A percentile compares a stretch with the other conserved stretches of the same genome.
Evolutionary conservation across 108 stramenopile species (phyloP).

Genomic region (Skeletonema costatum): DNA sequence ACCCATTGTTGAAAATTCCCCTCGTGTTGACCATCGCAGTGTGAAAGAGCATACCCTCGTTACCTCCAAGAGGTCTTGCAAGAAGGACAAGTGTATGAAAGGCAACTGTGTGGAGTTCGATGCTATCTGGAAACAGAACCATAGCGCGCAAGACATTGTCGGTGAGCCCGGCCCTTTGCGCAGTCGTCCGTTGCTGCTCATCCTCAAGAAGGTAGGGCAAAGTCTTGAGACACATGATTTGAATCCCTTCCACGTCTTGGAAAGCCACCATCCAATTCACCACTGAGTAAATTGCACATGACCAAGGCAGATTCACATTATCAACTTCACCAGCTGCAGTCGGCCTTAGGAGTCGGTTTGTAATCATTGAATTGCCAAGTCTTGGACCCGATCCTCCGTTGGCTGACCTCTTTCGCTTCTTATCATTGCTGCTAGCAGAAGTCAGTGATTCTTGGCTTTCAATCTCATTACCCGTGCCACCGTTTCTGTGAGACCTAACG

Average conservation of each 20-base stretch:
- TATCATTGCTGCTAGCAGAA: conserved; percentile 13
- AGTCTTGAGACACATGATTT: conserved; percentile 82
- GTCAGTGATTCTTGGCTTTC: conserved; percentile 26
- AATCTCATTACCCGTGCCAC: conserved; percentile 19
- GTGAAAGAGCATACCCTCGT: conserved; percentile 93
- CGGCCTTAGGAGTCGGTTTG: conserved; percentile 68
- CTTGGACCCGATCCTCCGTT: conserved; percentile 27
- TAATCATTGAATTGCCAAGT: conserved; percentile 71
- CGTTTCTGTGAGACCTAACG: conserved; percentile 16
- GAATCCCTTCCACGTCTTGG: conserved; percentile 86
- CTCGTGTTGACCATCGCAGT: conserved; percentile 75
- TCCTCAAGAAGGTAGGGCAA: conserved; percentile 78
- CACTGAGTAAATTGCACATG: conserved; percentile 86
- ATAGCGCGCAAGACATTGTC: conserved; percentile 82
- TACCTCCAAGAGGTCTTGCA: conserved; percentile 88
- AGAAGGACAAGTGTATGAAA: conserved; percentile 92
- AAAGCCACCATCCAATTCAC: conserved; percentile 92
- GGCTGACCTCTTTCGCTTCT: conserved; percentile 21
- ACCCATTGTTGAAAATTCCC: conserved; percentile 59
- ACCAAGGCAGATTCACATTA: conserved; percentile 73
- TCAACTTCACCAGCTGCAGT: conserved; percentile 57
- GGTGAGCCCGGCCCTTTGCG: conserved; percentile 76
- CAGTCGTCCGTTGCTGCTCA: conserved; percentile 74
- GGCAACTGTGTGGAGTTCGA: conserved; percentile 78
- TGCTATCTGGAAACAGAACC: conserved; percentile 83